Percentiles rank a stretch among this genome's conserved stretches.
Conservation (phyloP, 2,329 filamentous ascomycete genomes). For the Zymoseptoria brevis region DNA sequence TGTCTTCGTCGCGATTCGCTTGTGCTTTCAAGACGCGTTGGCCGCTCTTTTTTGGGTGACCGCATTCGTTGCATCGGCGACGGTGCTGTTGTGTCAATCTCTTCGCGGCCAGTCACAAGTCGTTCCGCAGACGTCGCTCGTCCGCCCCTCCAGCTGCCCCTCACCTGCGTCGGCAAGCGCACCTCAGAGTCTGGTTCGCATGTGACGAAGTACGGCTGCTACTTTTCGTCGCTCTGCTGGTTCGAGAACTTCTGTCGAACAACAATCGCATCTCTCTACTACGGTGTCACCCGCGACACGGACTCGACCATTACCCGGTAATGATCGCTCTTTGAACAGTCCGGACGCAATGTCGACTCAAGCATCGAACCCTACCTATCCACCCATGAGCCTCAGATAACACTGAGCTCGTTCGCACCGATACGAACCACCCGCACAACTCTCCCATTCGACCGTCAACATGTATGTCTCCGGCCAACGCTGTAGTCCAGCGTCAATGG, state of each 20-base stretch:
- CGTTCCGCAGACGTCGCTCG: background rate
- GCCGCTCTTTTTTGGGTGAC: background rate
- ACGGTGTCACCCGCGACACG: background rate
- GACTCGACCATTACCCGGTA: background rate
- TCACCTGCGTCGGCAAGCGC: background rate
- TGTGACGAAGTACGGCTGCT: background rate
- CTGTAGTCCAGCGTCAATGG: background rate
- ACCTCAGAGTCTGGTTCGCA: background rate
- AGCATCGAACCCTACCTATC: background rate
- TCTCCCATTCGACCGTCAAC: background rate
- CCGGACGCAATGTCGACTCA: background rate
- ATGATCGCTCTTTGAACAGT: background rate
- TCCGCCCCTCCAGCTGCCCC: background rate
- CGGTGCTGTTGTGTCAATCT: background rate
- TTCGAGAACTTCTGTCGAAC: background rate
- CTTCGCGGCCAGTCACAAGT: background rate
- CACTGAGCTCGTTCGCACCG: background rate
- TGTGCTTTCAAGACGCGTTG: background rate
- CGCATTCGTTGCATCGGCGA: background rate
- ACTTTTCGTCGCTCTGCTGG: background rate
- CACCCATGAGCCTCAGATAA: background rate
- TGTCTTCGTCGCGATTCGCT: background rate
- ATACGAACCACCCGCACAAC: background rate
- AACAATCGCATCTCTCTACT: background rate
- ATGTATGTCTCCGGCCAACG: background rate